Evolutionary conservation across 306 rosid species (phyloP).

Genomic region (Lagenaria siceraria): DNA sequence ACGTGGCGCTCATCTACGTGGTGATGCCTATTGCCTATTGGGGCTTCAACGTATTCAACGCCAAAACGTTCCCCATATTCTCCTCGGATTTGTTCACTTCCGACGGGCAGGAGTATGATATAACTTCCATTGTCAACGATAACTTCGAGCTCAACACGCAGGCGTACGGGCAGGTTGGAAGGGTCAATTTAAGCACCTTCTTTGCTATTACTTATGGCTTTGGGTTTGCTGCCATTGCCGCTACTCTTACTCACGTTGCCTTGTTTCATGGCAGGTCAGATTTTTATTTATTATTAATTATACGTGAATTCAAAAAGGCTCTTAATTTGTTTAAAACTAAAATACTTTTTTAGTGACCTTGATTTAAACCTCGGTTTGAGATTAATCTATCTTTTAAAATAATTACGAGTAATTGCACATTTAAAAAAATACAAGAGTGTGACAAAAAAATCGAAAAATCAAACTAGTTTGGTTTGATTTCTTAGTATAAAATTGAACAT

Average conservation of each 20-base stretch:
- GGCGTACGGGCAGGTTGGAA: constrained; percentile 30
- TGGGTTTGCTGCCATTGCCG: constrained; percentile 65
- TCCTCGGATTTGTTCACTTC: constrained; percentile 19
- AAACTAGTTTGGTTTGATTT: too few species aligned
- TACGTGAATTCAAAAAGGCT: too few species aligned
- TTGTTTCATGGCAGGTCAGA: constrained; percentile 63
- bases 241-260: constrained; percentile 58
- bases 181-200: constrained; percentile 46
- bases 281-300: background rate
- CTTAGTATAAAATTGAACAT: too few species aligned
- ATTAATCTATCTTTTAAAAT: too few species aligned
- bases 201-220: constrained; percentile 62
- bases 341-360: too few species aligned
- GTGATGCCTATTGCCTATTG: constrained; percentile 18
- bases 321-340: too few species aligned
- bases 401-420: too few species aligned
- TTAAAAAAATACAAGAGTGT: too few species aligned
- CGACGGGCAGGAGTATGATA: constrained; percentile 33
- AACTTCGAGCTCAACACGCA: constrained; percentile 31
- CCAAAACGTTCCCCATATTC: constrained; percentile 23
- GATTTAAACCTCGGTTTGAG: too few species aligned
- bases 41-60: constrained; percentile 18
- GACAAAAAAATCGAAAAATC: too few species aligned
- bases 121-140: constrained; percentile 40
- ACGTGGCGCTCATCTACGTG: constrained; percentile 11